Evolutionary conservation across 2,329 filamentous ascomycete genomes (phyloP), one percentile per base, ranked within the genome.

Genomic region (Calonectria honghensis): DNA sequence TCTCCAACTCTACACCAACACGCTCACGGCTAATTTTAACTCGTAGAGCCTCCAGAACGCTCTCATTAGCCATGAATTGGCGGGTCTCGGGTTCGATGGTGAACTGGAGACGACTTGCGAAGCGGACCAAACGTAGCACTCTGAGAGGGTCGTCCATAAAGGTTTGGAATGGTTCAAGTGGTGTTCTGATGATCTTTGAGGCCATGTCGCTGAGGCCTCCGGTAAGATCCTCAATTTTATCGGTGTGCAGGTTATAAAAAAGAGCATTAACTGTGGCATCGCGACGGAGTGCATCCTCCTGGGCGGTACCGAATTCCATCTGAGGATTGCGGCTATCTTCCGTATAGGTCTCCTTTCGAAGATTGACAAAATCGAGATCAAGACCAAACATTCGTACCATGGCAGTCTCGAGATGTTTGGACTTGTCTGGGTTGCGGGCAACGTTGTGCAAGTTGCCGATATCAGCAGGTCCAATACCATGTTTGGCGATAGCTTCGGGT

Each of bases 251-350:
- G 80, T 98, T 98, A 88, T 97, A 98, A 86, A 98, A 98, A 76
- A 99, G 91, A 31, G 97, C 95, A 83, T 99, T 99, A 75, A 98
- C 93, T 0, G 96, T 98, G 29, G 96, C 96, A 87, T 99, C 96
- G 63, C 96, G 92, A 29, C 96, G 93, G 78, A 96, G 83, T 2
- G 96, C 96, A 85, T 99, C 96, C 84, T 99, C 96, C 82, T 94
- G 90, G 0, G 96, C 93, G 0, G 95, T 98, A 6, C 96, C 97
- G 84, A 98, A 98, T 83, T 98, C 96, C 90, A 98, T 94, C 79
- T 95, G 90, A 1, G 96, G 96, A 80, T 97, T 98, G 45, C 97
- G 92, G 81, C 95, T 98, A 74, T 97, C 92, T n/a, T 95, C 93
- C 0, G 93, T 91, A 80, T 98, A 98, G 0, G 94, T 96, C 86